These are phyloP conservation scores for Xylariaceae sp. DNA, from an alignment of 2,329 filamentous ascomycete species.

Conservation along the genomic window DNA sequence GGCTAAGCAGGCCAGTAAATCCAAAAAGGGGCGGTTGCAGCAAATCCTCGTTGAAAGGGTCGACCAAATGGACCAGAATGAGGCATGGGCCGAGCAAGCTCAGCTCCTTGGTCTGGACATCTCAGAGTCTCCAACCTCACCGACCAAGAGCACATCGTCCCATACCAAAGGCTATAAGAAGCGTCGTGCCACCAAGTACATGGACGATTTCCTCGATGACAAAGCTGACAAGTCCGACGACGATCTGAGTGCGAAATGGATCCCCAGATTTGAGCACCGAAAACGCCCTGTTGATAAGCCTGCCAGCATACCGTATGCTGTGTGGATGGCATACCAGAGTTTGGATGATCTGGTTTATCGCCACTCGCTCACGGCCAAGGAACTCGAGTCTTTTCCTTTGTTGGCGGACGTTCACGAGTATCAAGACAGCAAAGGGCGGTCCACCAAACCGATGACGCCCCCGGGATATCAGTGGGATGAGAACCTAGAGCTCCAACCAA, in stretches of 20 bases:
- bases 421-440: slow-evolving; percentile 9
- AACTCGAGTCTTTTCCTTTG: slow-evolving; percentile 5
- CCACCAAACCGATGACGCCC: slow-evolving; percentile 3
- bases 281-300: neutral
- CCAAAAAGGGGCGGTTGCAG: slow-evolving; percentile 3
- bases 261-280: slow-evolving; percentile 12
- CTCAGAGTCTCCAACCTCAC: neutral
- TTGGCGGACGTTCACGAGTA: slow-evolving; percentile 12
- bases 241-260: slow-evolving; percentile 8
- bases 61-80: slow-evolving; percentile 2
- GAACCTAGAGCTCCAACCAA: slow-evolving; percentile 8
- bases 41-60: slow-evolving; percentile 9
- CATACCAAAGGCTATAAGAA: neutral
- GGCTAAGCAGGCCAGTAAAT: too few species aligned
- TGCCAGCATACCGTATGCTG: neutral
- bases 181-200: slow-evolving; percentile 4
- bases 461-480: slow-evolving; percentile 10
- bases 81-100: slow-evolving; percentile 8
- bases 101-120: neutral
- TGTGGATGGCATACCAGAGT: slow-evolving; percentile 12
- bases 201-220: slow-evolving; percentile 5
- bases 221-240: neutral
- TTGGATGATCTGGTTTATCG: slow-evolving; percentile 13
- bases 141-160: neutral
- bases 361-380: slow-evolving; percentile 7